Evolutionary conservation across 768 basidiomycete species (phyloP), one percentile per base, ranked within the genome.

Genomic region (Phanerochaete sordida): DNA sequence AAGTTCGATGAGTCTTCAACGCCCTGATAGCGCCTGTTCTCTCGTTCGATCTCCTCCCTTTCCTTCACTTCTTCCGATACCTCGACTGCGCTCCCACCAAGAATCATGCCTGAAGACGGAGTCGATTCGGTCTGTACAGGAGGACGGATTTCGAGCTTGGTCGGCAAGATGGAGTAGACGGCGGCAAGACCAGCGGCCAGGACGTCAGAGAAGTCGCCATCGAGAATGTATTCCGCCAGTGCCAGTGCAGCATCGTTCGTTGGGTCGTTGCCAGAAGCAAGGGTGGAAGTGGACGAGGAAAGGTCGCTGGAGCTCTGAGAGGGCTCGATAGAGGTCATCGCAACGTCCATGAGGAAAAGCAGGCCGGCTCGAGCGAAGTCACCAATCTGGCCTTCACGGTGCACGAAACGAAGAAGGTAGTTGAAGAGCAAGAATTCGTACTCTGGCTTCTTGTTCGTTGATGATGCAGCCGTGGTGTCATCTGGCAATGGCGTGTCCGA

Each of bases 131-230:
- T 48, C 24, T 48, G 47, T 26, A 28, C 39, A 9, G 39, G 39
- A 12, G 39, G 39, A 19, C 39, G 37, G 79, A 66, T 3, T 73
- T 68, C 8, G 73, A 65, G 2, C 78, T 77, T 6, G 82, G 74
- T 53, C 78, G 80, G 61, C 12, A 98, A 78, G 1, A 94, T 74
- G 1, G 94, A 97, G 69, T 96, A 98, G 1, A 96, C 90, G 0
- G 96, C 96, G 3, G 93, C 89, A 12, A 98, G 72, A 16, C 95
- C 94, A 2, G 96, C 96, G 19, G 88, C 93, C 48, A 98, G 83
- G 12, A 98, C 96, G 64, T 98, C 95, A n/a, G 94, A 93, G 71
- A 97, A 96, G 73, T 98, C 96, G n/a, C 95, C 93, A 68, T 96
- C 93, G 19, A 97, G 81, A 54, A 98, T 91, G 70, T 93, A 97